Conservation (phyloP, 176 grass and related monocot genomes). For the Echinochloa phyllopogon region DNA sequence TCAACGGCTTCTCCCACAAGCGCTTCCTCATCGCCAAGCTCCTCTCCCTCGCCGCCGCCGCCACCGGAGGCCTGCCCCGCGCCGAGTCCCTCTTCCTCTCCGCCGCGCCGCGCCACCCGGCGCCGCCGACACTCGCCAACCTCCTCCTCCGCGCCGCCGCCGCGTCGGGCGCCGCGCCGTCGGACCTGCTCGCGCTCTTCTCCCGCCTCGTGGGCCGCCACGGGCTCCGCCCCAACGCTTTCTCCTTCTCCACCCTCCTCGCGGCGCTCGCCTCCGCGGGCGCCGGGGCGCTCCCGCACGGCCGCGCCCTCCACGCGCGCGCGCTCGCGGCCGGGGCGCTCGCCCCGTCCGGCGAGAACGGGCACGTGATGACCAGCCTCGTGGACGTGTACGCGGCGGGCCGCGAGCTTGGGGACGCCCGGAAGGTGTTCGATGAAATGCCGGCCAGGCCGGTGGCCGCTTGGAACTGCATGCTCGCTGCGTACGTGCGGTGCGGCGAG, state of each 20-base stretch:
- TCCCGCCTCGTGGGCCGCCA: slow-evolving; percentile 43
- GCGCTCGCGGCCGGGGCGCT: slow-evolving; percentile 41
- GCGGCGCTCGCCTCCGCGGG: slow-evolving; percentile 45
- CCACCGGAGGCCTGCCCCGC: slow-evolving; percentile 49
- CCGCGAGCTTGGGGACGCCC: slow-evolving; percentile 18
- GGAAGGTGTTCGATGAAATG: slow-evolving; percentile 67
- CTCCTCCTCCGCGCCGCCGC: slow-evolving; percentile 62
- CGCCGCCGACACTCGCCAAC: slow-evolving; percentile 58
- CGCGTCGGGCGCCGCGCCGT: neutral
- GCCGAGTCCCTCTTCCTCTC: slow-evolving; percentile 59
- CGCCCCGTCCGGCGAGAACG: neutral
- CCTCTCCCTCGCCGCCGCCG: slow-evolving; percentile 54
- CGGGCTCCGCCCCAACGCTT: slow-evolving; percentile 57
- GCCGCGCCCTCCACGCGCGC: slow-evolving; percentile 49
- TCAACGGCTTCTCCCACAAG: slow-evolving; percentile 73
- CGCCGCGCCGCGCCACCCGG: neutral
- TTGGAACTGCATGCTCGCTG: slow-evolving; percentile 73
- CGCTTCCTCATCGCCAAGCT: slow-evolving; percentile 72
- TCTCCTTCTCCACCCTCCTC: slow-evolving; percentile 68
- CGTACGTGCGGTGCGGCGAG: slow-evolving; percentile 45
- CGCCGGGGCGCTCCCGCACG: slow-evolving; percentile 16
- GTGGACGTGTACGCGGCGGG: slow-evolving; percentile 36
- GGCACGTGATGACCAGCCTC: slow-evolving; percentile 60
- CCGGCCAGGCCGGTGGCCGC: slow-evolving; percentile 24
- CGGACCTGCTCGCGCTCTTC: slow-evolving; percentile 37